phyloP scores from a whole-genome alignment of 169 alveolate species.

The Plasmodium chabaudi region DNA sequence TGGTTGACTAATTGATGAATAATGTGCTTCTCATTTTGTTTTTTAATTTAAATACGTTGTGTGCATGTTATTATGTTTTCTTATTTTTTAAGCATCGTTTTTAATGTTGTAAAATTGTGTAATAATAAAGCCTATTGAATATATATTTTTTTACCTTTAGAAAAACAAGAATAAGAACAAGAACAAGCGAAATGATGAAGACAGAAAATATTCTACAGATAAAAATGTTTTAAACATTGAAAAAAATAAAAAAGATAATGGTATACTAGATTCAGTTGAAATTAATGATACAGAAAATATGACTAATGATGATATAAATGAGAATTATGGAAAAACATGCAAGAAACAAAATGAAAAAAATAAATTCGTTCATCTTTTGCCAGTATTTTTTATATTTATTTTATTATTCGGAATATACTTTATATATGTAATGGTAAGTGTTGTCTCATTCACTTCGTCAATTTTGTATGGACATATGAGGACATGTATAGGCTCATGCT shows the following conservation, averaged over 20 bases:
- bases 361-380: conserved; percentile 46
- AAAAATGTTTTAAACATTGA: conserved; percentile 19
- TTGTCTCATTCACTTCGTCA: too few relatives aligned
- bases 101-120: too few relatives aligned
- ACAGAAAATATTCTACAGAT: conserved; percentile 34
- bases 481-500: neutral
- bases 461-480: neutral
- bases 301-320: conserved; percentile 6
- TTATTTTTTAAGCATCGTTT: neutral
- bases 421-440: conserved; percentile 63
- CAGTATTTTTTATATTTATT: conserved; percentile 59
- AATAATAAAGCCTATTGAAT: neutral
- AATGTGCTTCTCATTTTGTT: neutral
- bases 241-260: conserved; percentile 18
- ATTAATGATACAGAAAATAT: conserved; percentile 2
- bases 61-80: neutral
- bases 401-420: conserved; percentile 47
- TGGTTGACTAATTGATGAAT: neutral
- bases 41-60: neutral
- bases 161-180: conserved; percentile 40
- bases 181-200: conserved; percentile 24
- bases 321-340: neutral
- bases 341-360: conserved; percentile 36
- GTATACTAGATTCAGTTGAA: conserved; percentile 1
- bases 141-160: conserved; percentile 8